Percentiles rank a stretch among this genome's conserved stretches.
phyloP scores from a whole-genome alignment of 805 yeast genomes.

The Saccharomycopsis microspora region DNA sequence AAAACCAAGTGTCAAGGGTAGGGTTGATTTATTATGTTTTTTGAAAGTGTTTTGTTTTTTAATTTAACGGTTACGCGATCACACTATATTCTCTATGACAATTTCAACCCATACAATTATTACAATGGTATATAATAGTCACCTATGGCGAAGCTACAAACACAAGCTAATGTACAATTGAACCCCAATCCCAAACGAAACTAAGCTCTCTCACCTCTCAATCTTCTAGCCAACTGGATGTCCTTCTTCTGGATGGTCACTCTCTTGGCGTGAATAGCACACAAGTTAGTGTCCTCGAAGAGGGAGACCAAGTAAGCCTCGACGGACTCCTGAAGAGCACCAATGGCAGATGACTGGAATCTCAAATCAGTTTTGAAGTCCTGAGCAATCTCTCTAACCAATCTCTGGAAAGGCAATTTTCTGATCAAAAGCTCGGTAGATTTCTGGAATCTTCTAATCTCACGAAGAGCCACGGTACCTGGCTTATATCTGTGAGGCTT shows the following conservation, averaged over 20 bases:
- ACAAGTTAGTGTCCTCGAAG: slow-evolving; percentile 96
- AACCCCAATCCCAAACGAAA: neutral
- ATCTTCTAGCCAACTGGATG: slow-evolving; percentile 94
- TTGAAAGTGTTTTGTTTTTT: too few species aligned
- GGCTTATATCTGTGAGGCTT: slow-evolving; percentile 95
- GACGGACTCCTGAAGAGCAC: slow-evolving; percentile 97
- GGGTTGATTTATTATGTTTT: too few species aligned
- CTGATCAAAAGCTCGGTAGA: slow-evolving; percentile 91
- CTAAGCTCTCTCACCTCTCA: slow-evolving; percentile 92
- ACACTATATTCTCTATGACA: too few species aligned
- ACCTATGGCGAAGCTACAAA: neutral
- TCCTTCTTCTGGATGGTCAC: slow-evolving; percentile 98
- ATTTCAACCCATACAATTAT: neutral
- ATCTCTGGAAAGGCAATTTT: slow-evolving; percentile 95
- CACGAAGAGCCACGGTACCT: slow-evolving; percentile 94
- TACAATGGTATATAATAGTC: neutral
- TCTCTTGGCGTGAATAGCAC: slow-evolving; percentile 98
- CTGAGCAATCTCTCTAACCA: slow-evolving; percentile 91
- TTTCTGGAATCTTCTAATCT: slow-evolving; percentile 95
- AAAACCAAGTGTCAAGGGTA: too few species aligned
- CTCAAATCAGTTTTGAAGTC: slow-evolving; percentile 89
- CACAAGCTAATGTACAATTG: slow-evolving; percentile 3
- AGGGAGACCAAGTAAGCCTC: slow-evolving; percentile 95
- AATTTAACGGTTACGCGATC: too few species aligned
- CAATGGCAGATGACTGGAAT: slow-evolving; percentile 95